Base-by-base conservation (phyloP, 2,329 filamentous ascomycete species). In the Sporothrix luriei region DNA sequence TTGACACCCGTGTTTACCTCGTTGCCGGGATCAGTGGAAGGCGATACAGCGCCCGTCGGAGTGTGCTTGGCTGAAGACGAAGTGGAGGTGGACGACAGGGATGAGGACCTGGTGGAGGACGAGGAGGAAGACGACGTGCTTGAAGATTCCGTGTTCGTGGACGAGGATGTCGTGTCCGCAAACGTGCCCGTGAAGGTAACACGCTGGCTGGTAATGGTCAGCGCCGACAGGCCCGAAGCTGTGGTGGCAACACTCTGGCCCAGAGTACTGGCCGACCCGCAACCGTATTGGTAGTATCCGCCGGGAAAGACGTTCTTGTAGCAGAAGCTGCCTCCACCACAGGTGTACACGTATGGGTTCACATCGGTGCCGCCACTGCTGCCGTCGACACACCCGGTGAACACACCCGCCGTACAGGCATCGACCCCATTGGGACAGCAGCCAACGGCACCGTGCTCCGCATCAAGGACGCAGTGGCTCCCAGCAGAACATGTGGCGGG, bases 281-380 rank as follows among this genome's bases (percentile, higher is more conserved):
- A 88, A 1, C 86, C 86, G 67, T 80, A 88, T 76, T 88, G 86
- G 66, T 78, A 85, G 74, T 80, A 85, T 2, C 85, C 86, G 14
- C 84, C 85, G 0, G 82, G 83, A 71, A 84, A 88, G 10, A 78
- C 74, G 73, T 88, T 88, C 72, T 77, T 81, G 77, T 85, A 88
- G 74, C 86, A 88, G 19, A 86, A 81, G 59, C 84, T 74, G 64
- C 78, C 77, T 4, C 81, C 83, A n/a, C 76, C 72, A 76, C 86
- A 88, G 11, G 85, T 87, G 74, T 80, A 88, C 43, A 88, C 78
- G 71, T 87, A 87, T 0, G 86, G 85, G 72, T 88, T 82, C 68
- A 82, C 78, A 69, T 81, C 83, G 3, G 81, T 85, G 73, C 82
- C 84, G 74, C 26, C 79, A 69, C 82, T 86, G 74, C 82, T 83